Percentiles rank a stretch among this genome's conserved stretches.
Evolutionary conservation across 495 filamentous ascomycete species (phyloP).

Genomic region (Sporormia fimetaria): DNA sequence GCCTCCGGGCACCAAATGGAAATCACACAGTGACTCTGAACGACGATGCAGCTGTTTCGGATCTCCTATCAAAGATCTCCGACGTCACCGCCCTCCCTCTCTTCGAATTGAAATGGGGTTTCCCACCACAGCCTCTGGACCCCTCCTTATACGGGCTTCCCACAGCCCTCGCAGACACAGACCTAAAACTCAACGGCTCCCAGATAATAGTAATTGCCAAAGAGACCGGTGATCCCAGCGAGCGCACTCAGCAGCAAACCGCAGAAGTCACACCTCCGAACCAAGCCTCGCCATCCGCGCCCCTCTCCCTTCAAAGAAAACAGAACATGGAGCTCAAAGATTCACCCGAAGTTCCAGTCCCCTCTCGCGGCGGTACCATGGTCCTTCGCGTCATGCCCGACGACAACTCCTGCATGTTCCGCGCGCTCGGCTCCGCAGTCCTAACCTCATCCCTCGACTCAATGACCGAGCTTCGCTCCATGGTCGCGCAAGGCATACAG

Average conservation of each 20-base stretch:
- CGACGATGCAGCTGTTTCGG: slow-evolving; percentile 52
- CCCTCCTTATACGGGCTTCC: slow-evolving; percentile 41
- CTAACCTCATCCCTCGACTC: slow-evolving; percentile 53
- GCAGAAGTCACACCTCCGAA: slow-evolving; percentile 2
- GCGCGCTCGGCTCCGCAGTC: slow-evolving; percentile 70
- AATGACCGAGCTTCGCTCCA: slow-evolving; percentile 66
- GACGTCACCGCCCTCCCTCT: slow-evolving; percentile 41
- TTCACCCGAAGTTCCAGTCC: slow-evolving; percentile 57
- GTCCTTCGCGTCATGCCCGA: slow-evolving; percentile 93
- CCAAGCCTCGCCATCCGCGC: slow-evolving; percentile 18
- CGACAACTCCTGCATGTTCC: slow-evolving; percentile 92
- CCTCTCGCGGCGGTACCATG: slow-evolving; percentile 50
- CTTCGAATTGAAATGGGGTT: slow-evolving; percentile 80
- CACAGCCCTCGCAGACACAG: slow-evolving; percentile 42
- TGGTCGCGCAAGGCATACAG: slow-evolving; percentile 73
- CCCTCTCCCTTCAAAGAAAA: slow-evolving; percentile 33
- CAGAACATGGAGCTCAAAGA: slow-evolving; percentile 39
- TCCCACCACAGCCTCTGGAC: slow-evolving; percentile 61
- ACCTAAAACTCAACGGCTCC: slow-evolving; percentile 67
- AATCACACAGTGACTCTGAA: slow-evolving; percentile 51
- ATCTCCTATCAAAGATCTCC: slow-evolving; percentile 47
- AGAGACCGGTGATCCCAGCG: slow-evolving; percentile 32
- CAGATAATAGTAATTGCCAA: slow-evolving; percentile 56
- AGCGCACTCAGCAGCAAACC: not conserved
- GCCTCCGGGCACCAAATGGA: slow-evolving; percentile 52